These are phyloP conservation scores for Sporothrix sp. DNA, from an alignment of 2,329 filamentous ascomycete genomes.

Conservation along the genomic window DNA sequence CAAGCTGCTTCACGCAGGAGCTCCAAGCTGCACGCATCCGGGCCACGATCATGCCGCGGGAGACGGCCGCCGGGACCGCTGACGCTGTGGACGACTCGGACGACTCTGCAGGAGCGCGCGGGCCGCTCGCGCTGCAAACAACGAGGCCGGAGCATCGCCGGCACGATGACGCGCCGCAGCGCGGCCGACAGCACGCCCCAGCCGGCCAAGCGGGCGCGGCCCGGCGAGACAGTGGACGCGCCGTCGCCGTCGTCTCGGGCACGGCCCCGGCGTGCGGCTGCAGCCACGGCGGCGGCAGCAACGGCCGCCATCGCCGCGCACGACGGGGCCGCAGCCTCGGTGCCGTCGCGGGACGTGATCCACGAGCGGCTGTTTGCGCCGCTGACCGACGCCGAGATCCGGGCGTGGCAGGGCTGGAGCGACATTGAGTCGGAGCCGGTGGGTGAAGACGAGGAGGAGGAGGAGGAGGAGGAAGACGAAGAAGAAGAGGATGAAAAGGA, in stretches of 20 bases:
- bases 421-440: conserved; percentile 89
- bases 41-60: no score
- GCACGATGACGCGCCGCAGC: conserved; percentile 8
- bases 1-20: neutral
- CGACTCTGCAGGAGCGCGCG: no score
- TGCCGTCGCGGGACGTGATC: conserved; percentile 15
- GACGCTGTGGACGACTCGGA: neutral
- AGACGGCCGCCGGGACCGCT: neutral
- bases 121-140: no score
- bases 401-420: conserved; percentile 62
- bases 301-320: conserved; percentile 2
- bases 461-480: no score
- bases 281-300: conserved; percentile 4
- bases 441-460: conserved; percentile 23
- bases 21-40: neutral
- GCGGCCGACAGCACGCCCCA: neutral
- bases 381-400: conserved; percentile 41
- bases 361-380: conserved; percentile 32
- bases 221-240: neutral
- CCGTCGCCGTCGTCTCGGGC: neutral
- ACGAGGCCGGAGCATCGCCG: no score
- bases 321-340: conserved; percentile 5
- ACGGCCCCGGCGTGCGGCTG: conserved; percentile 5
- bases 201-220: conserved; percentile 8
- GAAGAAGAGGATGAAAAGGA: no score